Conservation (phyloP, 805 yeast genomes). For the Metschnikowia aberdeeniae region DNA sequence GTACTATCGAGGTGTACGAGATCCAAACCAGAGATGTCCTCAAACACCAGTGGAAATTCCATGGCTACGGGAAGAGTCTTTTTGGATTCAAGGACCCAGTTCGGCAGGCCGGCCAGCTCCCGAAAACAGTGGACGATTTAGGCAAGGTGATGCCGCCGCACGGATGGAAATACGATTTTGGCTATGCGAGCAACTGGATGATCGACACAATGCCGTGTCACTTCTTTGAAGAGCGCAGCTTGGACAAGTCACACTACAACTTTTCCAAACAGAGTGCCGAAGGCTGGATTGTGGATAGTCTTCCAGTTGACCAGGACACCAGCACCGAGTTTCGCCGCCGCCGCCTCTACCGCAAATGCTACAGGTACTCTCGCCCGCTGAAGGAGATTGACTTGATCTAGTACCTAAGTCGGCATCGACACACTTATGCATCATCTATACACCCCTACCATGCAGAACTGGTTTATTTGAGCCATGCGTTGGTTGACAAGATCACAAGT, state of each 20-base stretch:
- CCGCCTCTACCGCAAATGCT: conserved; percentile 50
- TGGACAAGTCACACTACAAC: conserved; percentile 18
- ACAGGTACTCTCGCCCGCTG: conserved; percentile 32
- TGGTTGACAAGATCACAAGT: no score
- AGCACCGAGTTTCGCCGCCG: conserved; percentile 54
- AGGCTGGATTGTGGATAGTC: conserved; percentile 46
- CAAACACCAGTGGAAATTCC: conserved; percentile 58
- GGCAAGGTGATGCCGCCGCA: conserved; percentile 60
- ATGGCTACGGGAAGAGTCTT: conserved; percentile 49
- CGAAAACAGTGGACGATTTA: conserved; percentile 58
- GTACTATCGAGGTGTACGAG: conserved; percentile 74
- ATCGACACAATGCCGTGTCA: conserved; percentile 49
- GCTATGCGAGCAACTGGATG: conserved; percentile 55
- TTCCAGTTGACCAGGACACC: conserved; percentile 35
- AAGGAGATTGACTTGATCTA: conserved; percentile 2
- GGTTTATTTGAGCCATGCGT: no score
- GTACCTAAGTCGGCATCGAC: background rate
- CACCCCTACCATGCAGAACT: background rate
- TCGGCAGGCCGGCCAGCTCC: conserved; percentile 46
- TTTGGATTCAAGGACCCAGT: conserved; percentile 49
- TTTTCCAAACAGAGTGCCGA: conserved; percentile 29
- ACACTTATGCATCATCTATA: background rate
- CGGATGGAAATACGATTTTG: conserved; percentile 67
- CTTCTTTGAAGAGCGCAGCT: conserved; percentile 51
- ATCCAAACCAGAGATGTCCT: conserved; percentile 62